Percentiles rank a stretch among this genome's conserved stretches.
Evolutionary conservation across 2,329 filamentous ascomycete species (phyloP).

Genomic region (Zalaria obscura): DNA sequence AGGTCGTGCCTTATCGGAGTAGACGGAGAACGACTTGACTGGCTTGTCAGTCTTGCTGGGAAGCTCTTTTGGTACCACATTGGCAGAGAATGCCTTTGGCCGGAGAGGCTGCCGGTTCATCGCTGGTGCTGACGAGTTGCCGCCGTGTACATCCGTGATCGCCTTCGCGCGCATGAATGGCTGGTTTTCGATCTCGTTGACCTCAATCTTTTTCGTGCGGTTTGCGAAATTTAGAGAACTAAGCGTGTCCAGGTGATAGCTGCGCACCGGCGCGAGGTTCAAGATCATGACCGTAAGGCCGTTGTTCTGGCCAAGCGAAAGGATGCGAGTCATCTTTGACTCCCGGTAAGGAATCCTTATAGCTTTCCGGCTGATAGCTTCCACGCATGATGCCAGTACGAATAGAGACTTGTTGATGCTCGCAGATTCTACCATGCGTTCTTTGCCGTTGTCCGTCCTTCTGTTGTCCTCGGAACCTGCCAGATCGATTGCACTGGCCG

Average conservation of each 20-base stretch:
- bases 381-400: conserved; percentile 85
- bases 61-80: conserved; percentile 46
- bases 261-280: conserved; percentile 80
- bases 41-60: conserved; percentile 47
- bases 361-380: conserved; percentile 71
- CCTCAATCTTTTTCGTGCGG: conserved; percentile 88
- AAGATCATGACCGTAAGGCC: conserved; percentile 94
- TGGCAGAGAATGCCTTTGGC: conserved; percentile 61
- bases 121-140: conserved; percentile 20
- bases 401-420: conserved; percentile 97
- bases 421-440: conserved; percentile 83
- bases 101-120: conserved; percentile 60
- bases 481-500: conserved; percentile 83
- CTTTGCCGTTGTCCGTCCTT: conserved; percentile 83
- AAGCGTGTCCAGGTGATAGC: conserved; percentile 85
- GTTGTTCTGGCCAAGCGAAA: conserved; percentile 86
- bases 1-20: conserved; percentile 55
- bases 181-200: conserved; percentile 90
- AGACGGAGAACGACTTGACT: conserved; percentile 74
- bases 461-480: conserved; percentile 94
- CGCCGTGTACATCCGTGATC: conserved; percentile 21
- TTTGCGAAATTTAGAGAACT: conserved; percentile 93
- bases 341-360: conserved; percentile 79
- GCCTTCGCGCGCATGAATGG: conserved; percentile 49
- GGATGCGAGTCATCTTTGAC: conserved; percentile 92